Conservation (phyloP, 1,284 basidiomycete species). For the Leccinum fuscescens region DNA sequence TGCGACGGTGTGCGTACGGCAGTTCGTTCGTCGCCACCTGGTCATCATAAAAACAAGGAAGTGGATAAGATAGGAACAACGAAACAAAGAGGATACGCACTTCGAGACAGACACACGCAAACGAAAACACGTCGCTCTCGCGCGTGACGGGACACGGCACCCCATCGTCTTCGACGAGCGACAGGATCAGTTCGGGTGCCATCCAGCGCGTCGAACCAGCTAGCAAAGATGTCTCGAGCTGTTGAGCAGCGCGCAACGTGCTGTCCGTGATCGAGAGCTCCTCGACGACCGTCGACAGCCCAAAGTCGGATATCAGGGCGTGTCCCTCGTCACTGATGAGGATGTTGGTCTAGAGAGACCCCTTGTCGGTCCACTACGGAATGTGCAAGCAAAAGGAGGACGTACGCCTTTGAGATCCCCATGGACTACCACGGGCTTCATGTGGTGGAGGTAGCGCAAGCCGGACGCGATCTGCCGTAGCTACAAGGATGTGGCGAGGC, state of each 20-base stretch:
- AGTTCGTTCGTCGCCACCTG: slow-evolving; percentile 51
- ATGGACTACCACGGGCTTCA: slow-evolving; percentile 51
- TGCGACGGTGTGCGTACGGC: slow-evolving; percentile 50
- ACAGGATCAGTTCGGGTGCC: slow-evolving; percentile 54
- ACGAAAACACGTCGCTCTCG: slow-evolving; percentile 55
- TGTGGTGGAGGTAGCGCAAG: slow-evolving; percentile 51
- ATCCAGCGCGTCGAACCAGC: slow-evolving; percentile 48
- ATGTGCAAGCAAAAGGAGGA: neutral
- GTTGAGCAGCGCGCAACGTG: slow-evolving; percentile 25
- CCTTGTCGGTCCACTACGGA: neutral
- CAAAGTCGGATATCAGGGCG: slow-evolving; percentile 58
- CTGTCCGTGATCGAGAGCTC: slow-evolving; percentile 41
- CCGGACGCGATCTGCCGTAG: slow-evolving; percentile 52
- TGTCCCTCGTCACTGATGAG: slow-evolving; percentile 48
- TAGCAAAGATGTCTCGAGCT: slow-evolving; percentile 46
- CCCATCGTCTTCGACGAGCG: slow-evolving; percentile 47
- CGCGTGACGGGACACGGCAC: slow-evolving; percentile 44
- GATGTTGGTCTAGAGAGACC: slow-evolving; percentile 47
- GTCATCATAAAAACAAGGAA: neutral
- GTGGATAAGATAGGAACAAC: neutral
- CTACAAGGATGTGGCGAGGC: slow-evolving; percentile 26
- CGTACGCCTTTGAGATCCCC: slow-evolving; percentile 57
- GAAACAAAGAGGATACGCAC: slow-evolving; percentile 16
- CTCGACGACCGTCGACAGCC: slow-evolving; percentile 54
- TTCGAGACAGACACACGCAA: slow-evolving; percentile 57